phyloP scores from a whole-genome alignment of 495 filamentous ascomycete genomes.

The Bacidia gigantensis region DNA sequence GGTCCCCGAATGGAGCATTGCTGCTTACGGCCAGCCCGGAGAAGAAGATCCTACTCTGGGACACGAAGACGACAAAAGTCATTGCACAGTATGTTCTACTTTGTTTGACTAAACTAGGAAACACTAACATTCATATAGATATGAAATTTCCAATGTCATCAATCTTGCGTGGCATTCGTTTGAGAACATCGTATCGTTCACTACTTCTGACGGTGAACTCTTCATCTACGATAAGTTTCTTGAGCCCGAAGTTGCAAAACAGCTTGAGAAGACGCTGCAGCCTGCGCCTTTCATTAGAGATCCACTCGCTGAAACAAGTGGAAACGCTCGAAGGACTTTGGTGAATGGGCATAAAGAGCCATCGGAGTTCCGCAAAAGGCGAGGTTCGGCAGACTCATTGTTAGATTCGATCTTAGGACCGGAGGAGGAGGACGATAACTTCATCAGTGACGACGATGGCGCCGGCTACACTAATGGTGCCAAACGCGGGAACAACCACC shows the following conservation, averaged over 20 bases:
- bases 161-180: constrained; percentile 83
- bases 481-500: constrained; percentile 44
- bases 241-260: constrained; percentile 37
- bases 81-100: constrained; percentile 31
- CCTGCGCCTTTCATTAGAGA: constrained; percentile 79
- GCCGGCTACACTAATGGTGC: constrained; percentile 63
- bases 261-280: constrained; percentile 50
- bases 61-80: constrained; percentile 70
- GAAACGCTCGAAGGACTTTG: constrained; percentile 43
- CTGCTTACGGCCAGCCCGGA: constrained; percentile 73
- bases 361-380: constrained; percentile 27
- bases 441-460: constrained; percentile 91
- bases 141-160: constrained; percentile 67
- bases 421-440: constrained; percentile 47
- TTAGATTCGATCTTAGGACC: constrained; percentile 43
- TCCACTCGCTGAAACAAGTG: constrained; percentile 56
- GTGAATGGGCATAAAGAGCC: constrained; percentile 42
- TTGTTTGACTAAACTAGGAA: not conserved
- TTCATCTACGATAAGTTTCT: constrained; percentile 79
- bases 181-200: constrained; percentile 77
- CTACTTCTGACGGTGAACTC: constrained; percentile 78
- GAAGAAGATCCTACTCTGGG: constrained; percentile 75
- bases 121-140: constrained; percentile 28
- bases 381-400: constrained; percentile 41
- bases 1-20: constrained; percentile 89